Conservation (phyloP, 768 basidiomycete genomes). For the Termitomyces heimii region DNA sequence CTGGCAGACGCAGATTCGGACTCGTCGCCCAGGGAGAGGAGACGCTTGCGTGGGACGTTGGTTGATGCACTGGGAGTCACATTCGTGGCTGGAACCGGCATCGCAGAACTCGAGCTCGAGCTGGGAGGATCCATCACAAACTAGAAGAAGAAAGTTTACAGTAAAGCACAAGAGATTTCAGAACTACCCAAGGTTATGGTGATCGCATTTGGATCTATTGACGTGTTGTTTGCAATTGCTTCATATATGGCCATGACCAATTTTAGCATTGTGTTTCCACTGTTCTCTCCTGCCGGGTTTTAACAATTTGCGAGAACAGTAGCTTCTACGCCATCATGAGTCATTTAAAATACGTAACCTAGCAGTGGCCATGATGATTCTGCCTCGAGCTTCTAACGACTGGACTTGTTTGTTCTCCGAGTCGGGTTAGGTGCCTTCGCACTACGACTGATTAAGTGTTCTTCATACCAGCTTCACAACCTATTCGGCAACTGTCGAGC, state of each 20-base stretch:
- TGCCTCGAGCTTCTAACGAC: background rate
- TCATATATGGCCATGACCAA: background rate
- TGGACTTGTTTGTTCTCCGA: background rate
- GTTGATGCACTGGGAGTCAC: background rate
- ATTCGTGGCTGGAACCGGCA: background rate
- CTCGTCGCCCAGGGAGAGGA: slow-evolving; percentile 15
- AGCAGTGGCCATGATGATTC: background rate
- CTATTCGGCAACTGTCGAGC: background rate
- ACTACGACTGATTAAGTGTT: background rate
- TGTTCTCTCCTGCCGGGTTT: background rate
- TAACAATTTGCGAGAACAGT: background rate
- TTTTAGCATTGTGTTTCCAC: background rate
- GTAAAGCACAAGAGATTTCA: slow-evolving; percentile 2
- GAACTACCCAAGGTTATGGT: slow-evolving; percentile 4
- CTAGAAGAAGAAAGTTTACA: background rate
- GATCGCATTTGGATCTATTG: slow-evolving; percentile 19
- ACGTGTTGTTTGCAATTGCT: slow-evolving; percentile 33
- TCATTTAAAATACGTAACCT: background rate
- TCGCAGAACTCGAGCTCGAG: background rate
- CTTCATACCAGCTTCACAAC: background rate
- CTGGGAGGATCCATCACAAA: background rate
- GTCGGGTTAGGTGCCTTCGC: background rate
- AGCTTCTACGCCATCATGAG: background rate
- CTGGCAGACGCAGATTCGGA: slow-evolving; percentile 6
- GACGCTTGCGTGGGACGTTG: background rate